Evolutionary conservation across 2,329 filamentous ascomycete species (phyloP), one percentile per base, ranked within the genome.

Genomic region (Fusarium algeriense): DNA sequence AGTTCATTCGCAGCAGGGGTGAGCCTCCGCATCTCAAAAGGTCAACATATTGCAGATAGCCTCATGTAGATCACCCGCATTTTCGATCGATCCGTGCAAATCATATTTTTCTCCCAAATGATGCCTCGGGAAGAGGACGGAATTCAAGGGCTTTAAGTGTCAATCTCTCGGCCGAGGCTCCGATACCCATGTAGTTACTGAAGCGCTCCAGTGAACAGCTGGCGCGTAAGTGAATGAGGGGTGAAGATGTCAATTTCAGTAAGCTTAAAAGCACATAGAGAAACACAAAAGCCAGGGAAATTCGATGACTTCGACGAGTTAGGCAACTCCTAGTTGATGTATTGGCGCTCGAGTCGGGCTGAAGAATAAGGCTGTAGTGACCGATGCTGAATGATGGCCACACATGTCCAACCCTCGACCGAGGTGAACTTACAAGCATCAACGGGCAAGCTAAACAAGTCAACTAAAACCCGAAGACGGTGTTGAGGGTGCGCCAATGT

Each of bases 171-270:
- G 37, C 34, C 43, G 34, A 26, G 64, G 32, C 49, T 56, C 37
- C 4, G n/a, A 17, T 23, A 70, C 68, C 69, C 69, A 52, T 72
- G 69, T 32, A 37, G 17, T 17, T 34, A 20, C 44, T 41, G 64
- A 71, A 69, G 69, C 60, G 69, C 69, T 72, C 69, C 69, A 71
- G 60, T 71, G 23, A 65, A 44, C 55, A 41, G 43, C 32, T 26
- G 38, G 69, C 69, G 69, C 69, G 61, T 72, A 71, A 72, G 19
- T 38, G 14, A 14, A 60, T 60, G 63, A 71, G 64, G 68, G 69
- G 52, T 37, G 40, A 37, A 54, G 44, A 45, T 32, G 30, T 19
- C 10, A 38, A 32, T 32, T 56, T 19, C 13, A 14, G 41, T 54
- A 64, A 54, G 49, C 45, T 9, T 43, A 38, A 34, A 30, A 44